A percentile compares a stretch with the other conserved stretches of the same genome.
Evolutionary conservation across 225 moss, liverwort and hornwort species (phyloP).

Genomic region (Bryum argenteum): DNA sequence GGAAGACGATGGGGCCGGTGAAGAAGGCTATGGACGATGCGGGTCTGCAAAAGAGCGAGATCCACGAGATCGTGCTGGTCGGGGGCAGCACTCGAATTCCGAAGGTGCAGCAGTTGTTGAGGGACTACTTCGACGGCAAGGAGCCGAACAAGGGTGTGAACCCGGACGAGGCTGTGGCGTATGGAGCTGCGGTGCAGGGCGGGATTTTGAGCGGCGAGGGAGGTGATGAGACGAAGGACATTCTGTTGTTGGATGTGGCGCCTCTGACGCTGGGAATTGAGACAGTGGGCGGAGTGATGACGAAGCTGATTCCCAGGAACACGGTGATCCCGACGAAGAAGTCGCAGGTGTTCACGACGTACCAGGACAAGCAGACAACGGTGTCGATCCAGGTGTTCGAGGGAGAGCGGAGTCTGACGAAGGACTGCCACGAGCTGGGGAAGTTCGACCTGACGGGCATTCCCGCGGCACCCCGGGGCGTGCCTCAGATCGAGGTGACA

Average conservation of each 20-base stretch:
- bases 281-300: constrained; percentile 65
- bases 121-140: constrained; percentile 65
- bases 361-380: constrained; percentile 66
- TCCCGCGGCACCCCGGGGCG: constrained; percentile 49
- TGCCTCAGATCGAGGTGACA: constrained; percentile 64
- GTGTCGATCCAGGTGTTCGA: constrained; percentile 68
- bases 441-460: constrained; percentile 62
- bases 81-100: constrained; percentile 69
- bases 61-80: constrained; percentile 60
- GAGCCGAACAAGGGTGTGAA: constrained; percentile 70
- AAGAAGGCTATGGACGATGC: constrained; percentile 69
- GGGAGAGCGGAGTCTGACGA: constrained; percentile 59
- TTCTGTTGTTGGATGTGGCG: constrained; percentile 55
- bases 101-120: constrained; percentile 62
- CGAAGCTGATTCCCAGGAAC: constrained; percentile 55
- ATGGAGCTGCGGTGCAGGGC: constrained; percentile 59
- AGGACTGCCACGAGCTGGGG: constrained; percentile 62
- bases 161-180: constrained; percentile 61
- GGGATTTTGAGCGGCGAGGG: constrained; percentile 66
- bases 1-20: constrained; percentile 68
- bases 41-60: constrained; percentile 52
- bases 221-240: constrained; percentile 60
- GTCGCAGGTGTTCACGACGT: constrained; percentile 66
- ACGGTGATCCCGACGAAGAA: constrained; percentile 64
- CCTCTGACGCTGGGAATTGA: constrained; percentile 59